Evolutionary conservation across 2,329 filamentous ascomycete genomes (phyloP), one percentile per base, ranked within the genome.

Genomic region (Talaromyces sp.): DNA sequence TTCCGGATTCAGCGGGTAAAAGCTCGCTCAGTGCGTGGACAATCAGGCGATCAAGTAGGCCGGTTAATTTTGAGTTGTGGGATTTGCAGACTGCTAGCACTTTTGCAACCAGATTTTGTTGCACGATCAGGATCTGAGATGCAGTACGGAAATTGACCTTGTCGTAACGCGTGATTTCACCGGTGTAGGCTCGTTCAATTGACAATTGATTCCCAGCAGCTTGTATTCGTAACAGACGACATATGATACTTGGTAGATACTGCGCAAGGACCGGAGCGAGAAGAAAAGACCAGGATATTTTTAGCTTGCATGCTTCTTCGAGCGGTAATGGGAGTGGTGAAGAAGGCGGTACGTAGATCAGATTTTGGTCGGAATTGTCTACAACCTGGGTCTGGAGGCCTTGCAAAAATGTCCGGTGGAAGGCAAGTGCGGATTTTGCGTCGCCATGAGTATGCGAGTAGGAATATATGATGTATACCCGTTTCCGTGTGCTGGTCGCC

Each of bases 391-490:
- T 54, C 33, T 72, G 56, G 60, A 2, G 70, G 73, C 68, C 65
- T 4, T 72, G 24, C 11, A 81, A 69, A 56, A 84, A 78, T 0
- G 78, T 74, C 3, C 69, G 71, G 63, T 84, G 81, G 64, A 84
- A 83, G 4, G 76, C 69, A 0, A 76, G 60, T 6, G 80, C 81
- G 0, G 76, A 78, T 43, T 74, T 75, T 0, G 81, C 82, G 66
- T 84, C 82, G 8, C 78, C 79, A 3, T 81, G 71, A 1, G 73
- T 70, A 69, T 84, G 82, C 0, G 80, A 83, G 68, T 73, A 82
- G 0, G 74, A 70, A 61, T 82, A 83, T 0, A 75, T 72, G 7
- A 82, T 71, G 49, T 79, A 76, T 67, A 69, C 74, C 14, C 72
- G 69, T 6, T 16, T 68, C 6, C 50, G 37, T 13, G 56, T 37